Evolutionary conservation across 2,329 filamentous ascomycete genomes (phyloP).

Genomic region (Aspergillus calidoustus): DNA sequence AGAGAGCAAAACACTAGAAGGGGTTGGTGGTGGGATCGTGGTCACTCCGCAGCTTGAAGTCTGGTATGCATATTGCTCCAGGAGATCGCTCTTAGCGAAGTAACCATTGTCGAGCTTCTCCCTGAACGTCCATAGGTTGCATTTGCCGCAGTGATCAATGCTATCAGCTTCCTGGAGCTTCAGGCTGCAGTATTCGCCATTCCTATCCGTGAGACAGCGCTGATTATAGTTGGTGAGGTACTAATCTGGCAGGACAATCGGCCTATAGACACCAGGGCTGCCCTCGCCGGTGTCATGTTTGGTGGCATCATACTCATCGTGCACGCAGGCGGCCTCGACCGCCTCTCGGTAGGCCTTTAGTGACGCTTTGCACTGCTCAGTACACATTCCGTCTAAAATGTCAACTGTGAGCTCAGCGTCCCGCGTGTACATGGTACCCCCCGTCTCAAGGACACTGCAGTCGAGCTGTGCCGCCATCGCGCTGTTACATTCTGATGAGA

Average conservation of each 20-base stretch:
- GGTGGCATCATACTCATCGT: neutral
- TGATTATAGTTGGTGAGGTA: neutral
- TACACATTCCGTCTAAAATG: neutral
- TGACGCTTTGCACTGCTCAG: neutral
- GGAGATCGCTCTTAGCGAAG: neutral
- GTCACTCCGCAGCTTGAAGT: conserved; percentile 4
- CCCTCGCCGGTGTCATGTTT: neutral
- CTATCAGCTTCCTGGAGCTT: neutral
- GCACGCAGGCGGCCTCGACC: neutral
- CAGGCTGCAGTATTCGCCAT: neutral
- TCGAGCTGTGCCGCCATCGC: neutral
- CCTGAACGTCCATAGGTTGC: neutral
- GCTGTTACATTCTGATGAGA: neutral
- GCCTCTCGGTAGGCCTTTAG: neutral
- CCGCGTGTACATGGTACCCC: neutral
- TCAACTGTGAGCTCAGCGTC: neutral
- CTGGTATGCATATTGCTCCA: neutral
- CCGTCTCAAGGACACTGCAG: neutral
- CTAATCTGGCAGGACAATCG: neutral
- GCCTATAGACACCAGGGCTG: neutral
- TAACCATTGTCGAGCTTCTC: neutral
- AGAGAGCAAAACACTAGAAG: neutral
- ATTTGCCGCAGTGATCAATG: neutral
- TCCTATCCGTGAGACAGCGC: neutral
- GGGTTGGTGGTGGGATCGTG: neutral